phyloP scores from a whole-genome alignment of 768 basidiomycete species.

The Pleurotus salmoneostramineus region DNA sequence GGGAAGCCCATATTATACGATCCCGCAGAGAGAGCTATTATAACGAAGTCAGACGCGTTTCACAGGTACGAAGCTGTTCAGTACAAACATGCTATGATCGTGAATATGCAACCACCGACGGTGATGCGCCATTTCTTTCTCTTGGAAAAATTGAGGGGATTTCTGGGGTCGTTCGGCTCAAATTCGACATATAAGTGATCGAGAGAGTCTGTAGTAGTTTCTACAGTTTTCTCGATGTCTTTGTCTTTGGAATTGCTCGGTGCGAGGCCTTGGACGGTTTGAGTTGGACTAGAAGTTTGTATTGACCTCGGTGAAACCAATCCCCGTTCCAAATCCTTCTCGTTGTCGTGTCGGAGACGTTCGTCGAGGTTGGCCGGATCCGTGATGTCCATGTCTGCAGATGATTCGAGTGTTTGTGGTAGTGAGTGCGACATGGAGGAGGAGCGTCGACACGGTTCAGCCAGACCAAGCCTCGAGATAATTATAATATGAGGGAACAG shows the following conservation, averaged over 20 bases:
- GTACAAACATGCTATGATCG: slow-evolving; percentile 40
- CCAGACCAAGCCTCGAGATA: neutral
- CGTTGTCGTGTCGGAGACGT: neutral
- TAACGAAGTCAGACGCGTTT: neutral
- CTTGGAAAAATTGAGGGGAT: slow-evolving; percentile 34
- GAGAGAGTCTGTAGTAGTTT: neutral
- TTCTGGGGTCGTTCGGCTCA: slow-evolving; percentile 28
- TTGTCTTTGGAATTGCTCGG: neutral
- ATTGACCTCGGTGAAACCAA: neutral
- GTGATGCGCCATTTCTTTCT: slow-evolving; percentile 41
- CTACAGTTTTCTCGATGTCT: neutral
- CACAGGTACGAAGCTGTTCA: neutral
- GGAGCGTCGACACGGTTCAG: neutral
- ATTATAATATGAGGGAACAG: too few species aligned
- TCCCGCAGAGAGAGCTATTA: slow-evolving; percentile 33
- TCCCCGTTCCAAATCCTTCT: neutral
- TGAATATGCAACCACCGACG: slow-evolving; percentile 40
- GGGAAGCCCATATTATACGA: slow-evolving; percentile 41
- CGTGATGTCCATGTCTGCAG: neutral
- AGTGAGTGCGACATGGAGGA: neutral
- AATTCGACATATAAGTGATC: slow-evolving; percentile 32
- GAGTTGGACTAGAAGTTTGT: neutral
- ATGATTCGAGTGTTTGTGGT: neutral
- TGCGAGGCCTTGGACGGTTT: neutral
- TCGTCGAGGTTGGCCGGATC: neutral